Base-by-base conservation (phyloP, 129 eudicot species). In the Flaveria sonorensis region DNA sequence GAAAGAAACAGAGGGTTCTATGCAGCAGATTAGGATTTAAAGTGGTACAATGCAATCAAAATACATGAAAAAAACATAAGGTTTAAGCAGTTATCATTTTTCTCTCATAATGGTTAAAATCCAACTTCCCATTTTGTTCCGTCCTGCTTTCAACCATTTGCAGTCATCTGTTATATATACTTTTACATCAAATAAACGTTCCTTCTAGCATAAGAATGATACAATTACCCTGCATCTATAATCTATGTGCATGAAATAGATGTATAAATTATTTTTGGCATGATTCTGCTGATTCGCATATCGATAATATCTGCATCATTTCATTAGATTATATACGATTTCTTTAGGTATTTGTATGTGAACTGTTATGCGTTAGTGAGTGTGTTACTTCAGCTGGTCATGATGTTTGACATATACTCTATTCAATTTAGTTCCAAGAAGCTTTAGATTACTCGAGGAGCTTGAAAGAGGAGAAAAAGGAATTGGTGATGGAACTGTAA, bases 381-480 rank as follows among this genome's bases (percentile, higher is more conserved):
- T 28, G 32, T 30, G 36, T 4, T 50, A 28, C 53, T 55, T 74
- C 46, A 26, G 21, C 24, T 68, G 21, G 15, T 74, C 67, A 28
- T 47, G 59, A 57, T 73, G 16, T 47, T 70, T 74, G 20, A 80
- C 78, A 16, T 30, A 42, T n/a, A 42, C 63, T 78, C 10, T 77
- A n/a, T 68, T 83, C n/a, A 80, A 77, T 79, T 28, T 85, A 88
- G 97, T 91, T 75, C 97, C 97, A 4, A 87, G 97, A 83, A 91
- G 83, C 85, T 91, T 91, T 72, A 81, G 97, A 75, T 88, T 91
- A 72, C 86, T 91, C 64, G 97, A 91, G 73, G 97, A 91, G 86
- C 94, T 91, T 18, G 95, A 91, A 87, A 85, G 97, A 81, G 97
- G 97, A 50, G 97, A 91, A 77, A 91, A 91, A 64, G 97, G 97